Percentiles rank a stretch among this genome's conserved stretches.
Conservation (phyloP, 2,329 filamentous ascomycete genomes). For the Sclerotinia spermophila region DNA sequence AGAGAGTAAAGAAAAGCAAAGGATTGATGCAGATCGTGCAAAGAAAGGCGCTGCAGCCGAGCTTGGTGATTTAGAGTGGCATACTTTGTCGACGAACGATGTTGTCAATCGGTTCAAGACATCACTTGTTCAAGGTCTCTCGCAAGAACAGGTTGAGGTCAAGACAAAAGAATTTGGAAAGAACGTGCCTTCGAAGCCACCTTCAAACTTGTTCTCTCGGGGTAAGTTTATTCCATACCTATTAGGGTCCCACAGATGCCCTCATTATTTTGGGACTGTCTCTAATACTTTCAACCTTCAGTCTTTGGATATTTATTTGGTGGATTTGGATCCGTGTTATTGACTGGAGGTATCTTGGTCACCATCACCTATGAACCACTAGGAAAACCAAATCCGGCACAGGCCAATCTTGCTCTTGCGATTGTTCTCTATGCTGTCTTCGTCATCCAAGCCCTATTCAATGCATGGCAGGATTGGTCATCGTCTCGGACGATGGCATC, state of each 20-base stretch:
- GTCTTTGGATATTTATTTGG: slow-evolving; percentile 69
- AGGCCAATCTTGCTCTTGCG: slow-evolving; percentile 67
- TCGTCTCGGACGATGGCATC: slow-evolving; percentile 71
- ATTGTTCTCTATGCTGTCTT: slow-evolving; percentile 70
- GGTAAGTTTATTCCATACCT: background rate
- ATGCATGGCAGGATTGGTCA: slow-evolving; percentile 70
- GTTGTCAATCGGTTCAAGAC: slow-evolving; percentile 56
- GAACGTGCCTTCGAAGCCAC: slow-evolving; percentile 63
- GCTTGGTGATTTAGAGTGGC: slow-evolving; percentile 63
- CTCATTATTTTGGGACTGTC: background rate
- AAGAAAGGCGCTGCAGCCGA: slow-evolving; percentile 48
- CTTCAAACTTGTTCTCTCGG: slow-evolving; percentile 54
- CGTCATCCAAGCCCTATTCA: slow-evolving; percentile 64
- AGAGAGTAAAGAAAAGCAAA: slow-evolving; percentile 47
- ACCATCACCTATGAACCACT: slow-evolving; percentile 74
- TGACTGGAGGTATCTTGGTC: slow-evolving; percentile 65
- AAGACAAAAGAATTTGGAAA: slow-evolving; percentile 57
- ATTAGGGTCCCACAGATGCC: background rate
- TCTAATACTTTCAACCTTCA: background rate
- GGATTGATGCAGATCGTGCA: slow-evolving; percentile 40
- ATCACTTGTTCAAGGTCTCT: slow-evolving; percentile 55
- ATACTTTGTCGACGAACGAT: slow-evolving; percentile 54
- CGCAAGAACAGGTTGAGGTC: slow-evolving; percentile 50
- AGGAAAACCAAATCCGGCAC: slow-evolving; percentile 58
- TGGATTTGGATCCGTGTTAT: slow-evolving; percentile 68